phyloP scores from a whole-genome alignment of 225 moss, liverwort and hornwort species.

The Pseudisothecium myosuroides region DNA sequence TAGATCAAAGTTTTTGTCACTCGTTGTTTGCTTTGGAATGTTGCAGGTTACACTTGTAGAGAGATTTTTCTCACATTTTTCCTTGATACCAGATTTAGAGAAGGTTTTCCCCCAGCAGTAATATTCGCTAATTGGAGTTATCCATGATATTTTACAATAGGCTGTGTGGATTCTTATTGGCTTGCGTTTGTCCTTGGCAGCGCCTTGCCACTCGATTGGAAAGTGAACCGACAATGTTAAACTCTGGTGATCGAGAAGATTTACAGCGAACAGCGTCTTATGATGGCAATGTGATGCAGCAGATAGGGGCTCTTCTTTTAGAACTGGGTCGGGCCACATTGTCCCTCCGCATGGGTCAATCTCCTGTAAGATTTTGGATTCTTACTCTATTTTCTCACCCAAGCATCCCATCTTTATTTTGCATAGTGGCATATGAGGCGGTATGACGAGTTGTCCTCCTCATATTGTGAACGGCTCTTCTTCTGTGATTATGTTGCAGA shows the following conservation, averaged over 20 bases:
- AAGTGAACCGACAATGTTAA: constrained; percentile 52
- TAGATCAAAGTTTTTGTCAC: neutral
- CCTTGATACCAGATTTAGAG: neutral
- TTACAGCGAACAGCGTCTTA: constrained; percentile 62
- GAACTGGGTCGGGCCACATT: constrained; percentile 90
- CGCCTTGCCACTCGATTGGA: constrained; percentile 78
- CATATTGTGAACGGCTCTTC: neutral
- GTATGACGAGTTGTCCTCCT: neutral
- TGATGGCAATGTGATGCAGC: constrained; percentile 95
- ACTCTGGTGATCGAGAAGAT: constrained; percentile 51
- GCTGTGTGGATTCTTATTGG: neutral
- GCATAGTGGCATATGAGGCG: neutral
- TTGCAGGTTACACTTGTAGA: neutral
- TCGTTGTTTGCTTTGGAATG: neutral
- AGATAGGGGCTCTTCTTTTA: constrained; percentile 91
- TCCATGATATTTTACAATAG: neutral
- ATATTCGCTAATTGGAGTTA: neutral
- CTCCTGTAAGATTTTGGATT: constrained; percentile 60
- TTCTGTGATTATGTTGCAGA: constrained; percentile 22
- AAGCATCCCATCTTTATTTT: neutral
- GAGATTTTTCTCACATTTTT: neutral
- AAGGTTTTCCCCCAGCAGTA: neutral
- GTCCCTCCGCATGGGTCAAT: constrained; percentile 81
- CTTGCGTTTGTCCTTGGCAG: constrained; percentile 28
- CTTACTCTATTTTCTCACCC: neutral